phyloP scores from a whole-genome alignment of 2,329 filamentous ascomycete genomes.

The Fusarium globosum region DNA sequence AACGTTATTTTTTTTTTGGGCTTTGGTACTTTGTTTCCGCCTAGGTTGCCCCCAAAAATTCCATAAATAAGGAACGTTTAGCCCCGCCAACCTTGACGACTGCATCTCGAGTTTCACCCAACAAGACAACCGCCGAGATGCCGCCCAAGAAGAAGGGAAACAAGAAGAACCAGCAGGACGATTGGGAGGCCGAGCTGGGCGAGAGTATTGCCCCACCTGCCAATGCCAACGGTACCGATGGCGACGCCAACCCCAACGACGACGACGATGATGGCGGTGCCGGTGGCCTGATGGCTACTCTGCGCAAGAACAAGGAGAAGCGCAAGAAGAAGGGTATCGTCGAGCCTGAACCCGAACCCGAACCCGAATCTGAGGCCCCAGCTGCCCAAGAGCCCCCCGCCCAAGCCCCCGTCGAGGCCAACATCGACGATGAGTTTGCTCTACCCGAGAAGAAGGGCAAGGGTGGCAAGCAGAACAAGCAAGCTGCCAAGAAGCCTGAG shows the following conservation, averaged over 20 bases:
- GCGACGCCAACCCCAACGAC: constrained; percentile 58
- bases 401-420: constrained; percentile 85
- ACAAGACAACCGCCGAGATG: constrained; percentile 66
- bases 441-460: constrained; percentile 81
- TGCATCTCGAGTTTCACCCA: constrained; percentile 35
- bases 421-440: constrained; percentile 86
- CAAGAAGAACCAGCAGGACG: constrained; percentile 84
- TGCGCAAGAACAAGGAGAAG: constrained; percentile 86
- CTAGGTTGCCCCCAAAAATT: constrained; percentile 19
- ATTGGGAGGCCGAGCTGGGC: constrained; percentile 95
- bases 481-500: constrained; percentile 56
- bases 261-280: constrained; percentile 65
- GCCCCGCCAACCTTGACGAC: constrained; percentile 35
- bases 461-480: constrained; percentile 60
- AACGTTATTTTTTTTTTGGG: constrained; percentile 17
- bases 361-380: constrained; percentile 58
- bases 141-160: constrained; percentile 92
- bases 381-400: constrained; percentile 71
- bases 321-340: constrained; percentile 87
- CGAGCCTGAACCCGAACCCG: constrained; percentile 64
- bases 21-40: constrained; percentile 8
- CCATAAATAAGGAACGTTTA: constrained; percentile 20
- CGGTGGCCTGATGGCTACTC: constrained; percentile 80
- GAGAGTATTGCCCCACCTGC: constrained; percentile 74
- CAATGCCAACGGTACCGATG: constrained; percentile 51